These are phyloP conservation scores for Sphagnum contortum DNA, from an alignment of 225 moss, liverwort and hornwort genomes.

Conservation along the genomic window DNA sequence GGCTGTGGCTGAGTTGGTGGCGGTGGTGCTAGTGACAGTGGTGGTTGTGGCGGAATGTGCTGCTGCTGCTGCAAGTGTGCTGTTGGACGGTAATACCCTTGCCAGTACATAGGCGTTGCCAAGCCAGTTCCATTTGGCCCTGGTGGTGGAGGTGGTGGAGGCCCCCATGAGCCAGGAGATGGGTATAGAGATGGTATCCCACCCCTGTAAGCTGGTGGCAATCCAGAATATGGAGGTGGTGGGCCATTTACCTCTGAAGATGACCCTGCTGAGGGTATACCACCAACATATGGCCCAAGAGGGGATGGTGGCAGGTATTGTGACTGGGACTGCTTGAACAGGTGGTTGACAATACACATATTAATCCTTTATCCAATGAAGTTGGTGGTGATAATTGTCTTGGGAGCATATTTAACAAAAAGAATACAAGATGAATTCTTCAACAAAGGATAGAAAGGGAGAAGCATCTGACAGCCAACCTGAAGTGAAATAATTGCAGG, in stretches of 20 bases:
- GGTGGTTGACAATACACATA: no score
- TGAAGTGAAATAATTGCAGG: slow-evolving; percentile 99
- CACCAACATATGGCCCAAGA: slow-evolving; percentile 61
- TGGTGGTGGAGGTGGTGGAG: slow-evolving; percentile 79
- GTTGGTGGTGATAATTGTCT: no score
- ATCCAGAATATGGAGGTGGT: slow-evolving; percentile 67
- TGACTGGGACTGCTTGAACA: slow-evolving; percentile 59
- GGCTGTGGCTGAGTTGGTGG: slow-evolving; percentile 68
- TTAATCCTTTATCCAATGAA: no score
- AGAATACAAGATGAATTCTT: no score
- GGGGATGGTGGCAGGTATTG: slow-evolving; percentile 75
- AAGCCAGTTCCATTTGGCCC: slow-evolving; percentile 72
- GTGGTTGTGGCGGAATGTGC: slow-evolving; percentile 10
- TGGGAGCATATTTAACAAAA: no score
- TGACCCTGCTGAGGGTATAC: slow-evolving; percentile 48
- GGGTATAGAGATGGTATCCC: slow-evolving; percentile 78
- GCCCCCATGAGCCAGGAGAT: slow-evolving; percentile 54
- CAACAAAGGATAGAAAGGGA: not conserved
- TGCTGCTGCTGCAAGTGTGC: slow-evolving; percentile 72
- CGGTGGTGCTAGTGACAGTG: not conserved
- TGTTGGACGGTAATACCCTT: slow-evolving; percentile 78
- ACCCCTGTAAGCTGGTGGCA: slow-evolving; percentile 62
- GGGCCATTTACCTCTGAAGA: slow-evolving; percentile 75
- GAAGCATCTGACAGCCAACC: slow-evolving; percentile 25
- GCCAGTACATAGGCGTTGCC: slow-evolving; percentile 98